Base-by-base conservation (phyloP, 192 early-diverging fungal genomes). In the Spizellomyces sp. region DNA sequence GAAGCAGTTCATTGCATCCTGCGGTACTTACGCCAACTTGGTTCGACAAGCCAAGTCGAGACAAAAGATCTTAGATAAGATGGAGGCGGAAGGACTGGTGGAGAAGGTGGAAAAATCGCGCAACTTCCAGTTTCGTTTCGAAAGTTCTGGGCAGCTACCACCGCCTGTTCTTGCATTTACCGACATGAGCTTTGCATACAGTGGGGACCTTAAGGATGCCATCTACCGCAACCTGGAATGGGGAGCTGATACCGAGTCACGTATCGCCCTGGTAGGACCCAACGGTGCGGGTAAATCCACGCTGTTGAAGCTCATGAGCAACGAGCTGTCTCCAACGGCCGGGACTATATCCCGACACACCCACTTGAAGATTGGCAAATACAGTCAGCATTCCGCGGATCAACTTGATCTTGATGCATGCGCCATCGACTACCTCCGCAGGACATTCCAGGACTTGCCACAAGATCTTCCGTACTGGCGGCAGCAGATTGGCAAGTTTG, bases 41-140 rank as follows among this genome's bases (percentile, higher is more conserved):
- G 95, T 97, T 55, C 86, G 93, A 58, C 97, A 99, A 84, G 97
- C 97, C 63, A 98, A 99, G 87, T 95, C 93, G 45, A 92, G 95
- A 79, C 97, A 97, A 77, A 99, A 99, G 92, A 99, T 98, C 80
- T 90, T 99, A 54, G 97, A 99, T 86, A 99, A 99, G 86, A 99
- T 99, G 97, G 93, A 96, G 83, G 97, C 95, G 69, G 97, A 90
- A 69, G 97, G 97, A 73, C 83, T 99, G 62, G 89, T 99, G 58
- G 97, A 99, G 73, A 95, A 96, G 85, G 93, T 97, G 52, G 90
- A 94, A 66, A 79, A 81, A 57, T 84, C 83, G 58, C 82, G 78
- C 60, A 71, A 87, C 68, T 93, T 95, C 86, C 88, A 89, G 72
- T 97, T 99, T 83, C 81, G 83, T 71, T 99, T 99, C 86, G 88